Base-by-base conservation (phyloP, 2,329 filamentous ascomycete genomes). In the Phoma herbarum region DNA sequence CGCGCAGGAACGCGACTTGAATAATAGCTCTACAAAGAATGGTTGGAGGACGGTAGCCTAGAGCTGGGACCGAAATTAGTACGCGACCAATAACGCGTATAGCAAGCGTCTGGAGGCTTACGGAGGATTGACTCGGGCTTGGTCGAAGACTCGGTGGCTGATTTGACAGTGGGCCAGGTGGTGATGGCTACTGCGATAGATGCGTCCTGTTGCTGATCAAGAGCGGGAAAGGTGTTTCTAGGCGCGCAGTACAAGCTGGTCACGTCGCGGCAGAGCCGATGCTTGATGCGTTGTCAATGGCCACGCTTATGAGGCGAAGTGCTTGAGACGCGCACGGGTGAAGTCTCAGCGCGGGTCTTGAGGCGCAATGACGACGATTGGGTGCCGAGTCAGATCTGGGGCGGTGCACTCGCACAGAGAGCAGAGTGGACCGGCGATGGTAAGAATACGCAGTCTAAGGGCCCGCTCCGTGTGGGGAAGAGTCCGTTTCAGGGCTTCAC, bases 281-380 rank as follows among this genome's bases (percentile, higher is more conserved):
- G 75, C 66, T 75, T 72, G 75, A 78, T 78, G 76, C 70, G 76
- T 74, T 78, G 76, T 77, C 76, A 78, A 77, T 78, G 75, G 75
- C 74, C 73, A 75, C 70, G 72, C 74, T 75, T 75, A 70, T 72
- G 73, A 75, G 74, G 73, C 69, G 73, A 68, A 61, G 63, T 66
- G 57, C 64, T 67, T 65, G 65, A 67, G 55, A 62, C 47, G 68
- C 60, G 72, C 72, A 74, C 69, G 67, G 68, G 59, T 62, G 63
- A 59, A 68, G 71, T 66, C 66, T 70, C 66, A 69, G 70, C 61
- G 66, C 59, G 66, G 53, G 62, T 57, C 56, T 62, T 68, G 72
- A 70, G 72, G 72, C 73, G 71, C 68, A 70, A 66, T 53, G 39
- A 57, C 41, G 57, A 62, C 62, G 60, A 73, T 69, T 66, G 66